phyloP scores from a whole-genome alignment of 1,284 basidiomycete species.

The Leccinum variabile region DNA sequence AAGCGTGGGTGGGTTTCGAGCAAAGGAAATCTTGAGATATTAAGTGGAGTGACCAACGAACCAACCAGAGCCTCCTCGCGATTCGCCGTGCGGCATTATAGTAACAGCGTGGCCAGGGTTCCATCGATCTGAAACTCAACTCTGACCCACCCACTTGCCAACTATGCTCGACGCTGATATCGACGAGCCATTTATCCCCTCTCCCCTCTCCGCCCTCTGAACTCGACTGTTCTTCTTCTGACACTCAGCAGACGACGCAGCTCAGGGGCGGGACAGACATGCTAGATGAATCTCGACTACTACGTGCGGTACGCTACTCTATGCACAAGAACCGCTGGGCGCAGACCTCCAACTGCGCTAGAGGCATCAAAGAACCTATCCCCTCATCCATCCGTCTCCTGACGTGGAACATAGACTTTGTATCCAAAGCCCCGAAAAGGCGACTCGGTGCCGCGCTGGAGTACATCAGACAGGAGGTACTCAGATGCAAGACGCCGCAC shows the following conservation, averaged over 20 bases:
- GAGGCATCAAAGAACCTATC: conserved; percentile 36
- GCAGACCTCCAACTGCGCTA: conserved; percentile 36
- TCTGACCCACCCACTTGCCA: conserved; percentile 10
- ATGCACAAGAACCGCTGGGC: conserved; percentile 34
- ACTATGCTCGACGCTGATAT: conserved; percentile 33
- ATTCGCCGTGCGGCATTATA: conserved; percentile 6
- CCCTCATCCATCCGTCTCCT: conserved; percentile 50
- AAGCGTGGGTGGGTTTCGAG: conserved; percentile 13
- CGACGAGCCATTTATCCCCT: conserved; percentile 34
- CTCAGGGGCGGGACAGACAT: conserved; percentile 22
- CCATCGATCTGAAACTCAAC: conserved; percentile 11
- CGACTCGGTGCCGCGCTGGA: conserved; percentile 51
- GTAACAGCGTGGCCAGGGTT: conserved; percentile 12
- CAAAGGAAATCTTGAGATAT: conserved; percentile 11
- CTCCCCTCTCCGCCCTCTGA: conserved; percentile 33
- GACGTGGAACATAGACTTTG: conserved; percentile 69
- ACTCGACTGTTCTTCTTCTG: conserved; percentile 31
- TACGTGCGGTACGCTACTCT: conserved; percentile 36
- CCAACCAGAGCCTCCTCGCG: conserved; percentile 8
- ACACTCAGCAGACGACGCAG: conserved; percentile 32
- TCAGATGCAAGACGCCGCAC: conserved; percentile 39
- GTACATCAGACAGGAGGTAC: conserved; percentile 51
- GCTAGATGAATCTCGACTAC: conserved; percentile 30
- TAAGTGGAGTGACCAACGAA: conserved; percentile 21
- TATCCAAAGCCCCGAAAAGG: conserved; percentile 35